Conservation (phyloP, 2,329 filamentous ascomycete species). For the Xylariaceae sp. region DNA sequence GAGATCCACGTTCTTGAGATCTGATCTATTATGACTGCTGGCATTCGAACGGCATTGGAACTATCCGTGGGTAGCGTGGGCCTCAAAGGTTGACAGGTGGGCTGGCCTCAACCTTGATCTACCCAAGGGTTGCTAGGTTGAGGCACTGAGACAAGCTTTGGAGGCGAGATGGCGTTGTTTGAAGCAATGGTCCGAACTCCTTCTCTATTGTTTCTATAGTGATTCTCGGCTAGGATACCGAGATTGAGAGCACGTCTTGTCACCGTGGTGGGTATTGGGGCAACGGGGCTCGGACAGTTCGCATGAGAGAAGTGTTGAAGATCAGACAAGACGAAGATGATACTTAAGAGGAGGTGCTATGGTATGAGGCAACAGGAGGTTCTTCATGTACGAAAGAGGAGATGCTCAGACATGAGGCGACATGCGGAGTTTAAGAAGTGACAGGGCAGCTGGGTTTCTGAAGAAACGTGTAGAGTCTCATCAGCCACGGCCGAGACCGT, state of each 20-base stretch:
- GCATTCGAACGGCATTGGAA: slow-evolving; percentile 49
- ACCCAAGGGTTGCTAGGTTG: slow-evolving; percentile 5
- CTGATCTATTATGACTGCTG: slow-evolving; percentile 47
- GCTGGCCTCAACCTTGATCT: slow-evolving; percentile 13
- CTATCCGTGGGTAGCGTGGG: slow-evolving; percentile 15
- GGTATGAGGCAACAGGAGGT: slow-evolving; percentile 32
- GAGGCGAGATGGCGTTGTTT: slow-evolving; percentile 14
- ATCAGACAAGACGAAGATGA: slow-evolving; percentile 33
- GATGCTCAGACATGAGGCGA: slow-evolving; percentile 34
- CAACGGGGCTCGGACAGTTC: slow-evolving; percentile 20
- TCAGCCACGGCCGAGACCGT: slow-evolving; percentile 32
- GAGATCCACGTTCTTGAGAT: slow-evolving; percentile 47
- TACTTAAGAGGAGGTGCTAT: slow-evolving; percentile 27
- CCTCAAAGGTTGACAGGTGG: slow-evolving; percentile 2
- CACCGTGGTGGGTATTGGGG: background rate
- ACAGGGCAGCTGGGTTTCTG: slow-evolving; percentile 31
- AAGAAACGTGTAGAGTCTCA: slow-evolving; percentile 26
- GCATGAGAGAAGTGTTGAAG: slow-evolving; percentile 29
- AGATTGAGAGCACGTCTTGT: slow-evolving; percentile 3
- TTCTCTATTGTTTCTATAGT: slow-evolving; percentile 1
- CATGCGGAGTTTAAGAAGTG: slow-evolving; percentile 39
- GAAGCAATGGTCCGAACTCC: slow-evolving; percentile 8
- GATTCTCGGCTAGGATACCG: slow-evolving; percentile 13
- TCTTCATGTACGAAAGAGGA: slow-evolving; percentile 31
- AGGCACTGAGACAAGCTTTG: slow-evolving; percentile 13